Evolutionary conservation across 768 basidiomycete species (phyloP).

Genomic region (Trametes cubensis): DNA sequence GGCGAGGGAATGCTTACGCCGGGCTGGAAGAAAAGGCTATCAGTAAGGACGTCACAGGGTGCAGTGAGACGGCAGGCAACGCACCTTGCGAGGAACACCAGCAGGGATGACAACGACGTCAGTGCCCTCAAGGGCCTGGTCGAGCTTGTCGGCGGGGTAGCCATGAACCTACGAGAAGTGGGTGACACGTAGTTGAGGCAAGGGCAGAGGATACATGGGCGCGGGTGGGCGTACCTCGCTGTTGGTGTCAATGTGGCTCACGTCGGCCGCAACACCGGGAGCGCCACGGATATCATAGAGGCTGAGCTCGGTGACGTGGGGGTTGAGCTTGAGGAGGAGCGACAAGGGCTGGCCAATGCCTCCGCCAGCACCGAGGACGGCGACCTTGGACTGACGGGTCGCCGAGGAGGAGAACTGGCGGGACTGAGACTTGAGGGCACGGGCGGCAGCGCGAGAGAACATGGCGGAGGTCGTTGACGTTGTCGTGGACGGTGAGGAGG

Average conservation of each 20-base stretch:
- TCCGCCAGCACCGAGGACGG: slow-evolving; percentile 97
- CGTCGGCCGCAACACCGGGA: slow-evolving; percentile 96
- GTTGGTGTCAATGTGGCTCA: slow-evolving; percentile 89
- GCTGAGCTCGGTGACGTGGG: slow-evolving; percentile 80
- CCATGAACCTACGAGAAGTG: slow-evolving; percentile 60
- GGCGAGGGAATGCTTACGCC: slow-evolving; percentile 60
- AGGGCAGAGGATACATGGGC: background rate
- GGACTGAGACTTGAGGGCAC: slow-evolving; percentile 54
- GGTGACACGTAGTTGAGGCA: background rate
- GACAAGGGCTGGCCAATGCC: slow-evolving; percentile 98
- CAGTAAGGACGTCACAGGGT: slow-evolving; percentile 31
- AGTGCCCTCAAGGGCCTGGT: slow-evolving; percentile 85
- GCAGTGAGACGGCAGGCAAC: slow-evolving; percentile 21
- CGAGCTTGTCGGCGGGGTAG: slow-evolving; percentile 84
- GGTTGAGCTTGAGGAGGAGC: slow-evolving; percentile 90
- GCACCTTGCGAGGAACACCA: slow-evolving; percentile 97
- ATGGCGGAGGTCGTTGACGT: slow-evolving; percentile 41
- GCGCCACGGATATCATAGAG: slow-evolving; percentile 96
- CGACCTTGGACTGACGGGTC: slow-evolving; percentile 80
- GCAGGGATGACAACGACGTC: slow-evolving; percentile 97
- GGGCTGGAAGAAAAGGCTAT: slow-evolving; percentile 52
- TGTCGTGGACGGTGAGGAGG: slow-evolving; percentile 20
- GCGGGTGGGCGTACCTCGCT: slow-evolving; percentile 62
- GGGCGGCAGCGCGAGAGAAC: slow-evolving; percentile 67
- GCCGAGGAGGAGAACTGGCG: slow-evolving; percentile 79